Base-by-base conservation (phyloP, 2,329 filamentous ascomycete genomes). In the Neurospora crassa region DNA sequence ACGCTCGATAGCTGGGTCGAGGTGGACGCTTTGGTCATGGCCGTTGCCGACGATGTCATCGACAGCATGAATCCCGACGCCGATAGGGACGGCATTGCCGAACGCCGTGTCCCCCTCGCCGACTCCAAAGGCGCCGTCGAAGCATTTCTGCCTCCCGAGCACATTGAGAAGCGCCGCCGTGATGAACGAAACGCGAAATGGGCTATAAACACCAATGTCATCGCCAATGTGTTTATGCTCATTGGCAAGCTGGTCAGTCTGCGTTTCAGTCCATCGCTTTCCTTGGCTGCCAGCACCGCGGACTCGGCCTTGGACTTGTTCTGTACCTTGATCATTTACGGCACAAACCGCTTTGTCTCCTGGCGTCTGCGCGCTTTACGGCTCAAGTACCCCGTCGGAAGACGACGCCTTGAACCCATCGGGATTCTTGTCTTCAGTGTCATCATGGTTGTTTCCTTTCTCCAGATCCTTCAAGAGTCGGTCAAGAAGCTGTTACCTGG, bases 391-490 rank as follows among this genome's bases (percentile, higher is more conserved):
- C 88, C 88, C 0, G 87, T 90, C 29, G 85, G 86, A 5, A 81
- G 85, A 37, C 81, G 83, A 67, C 83, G 88, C 10, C 82, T 90
- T 8, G 88, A 90, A 74, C 88, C 88, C 0, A 81, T 90, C 8
- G 88, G 88, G 1, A 89, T 90, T 67, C 81, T 90, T 11, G 87
- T 89, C 68, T 90, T 90, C 78, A 86, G 84, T 37, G 86, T 89
- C 73, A 85, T 88, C 73, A 90, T 90, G 88, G 83, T 90, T 68
- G 85, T 89, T 3, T 88, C 87, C 2, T 90, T 90, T 74, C 77
- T 86, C 8, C 87, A 90, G 75, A 88, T 90, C 67, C 79, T 88
- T 8, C 81, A 89, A 75, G 87, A 90, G 76, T 89, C 87, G n/a
- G 83, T 89, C 1, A 77, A 83, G 73, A 88, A 88, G 73, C 77